Evolutionary conservation across 1,139 yeast species (phyloP).

Genomic region (Candida labiduridarum): DNA sequence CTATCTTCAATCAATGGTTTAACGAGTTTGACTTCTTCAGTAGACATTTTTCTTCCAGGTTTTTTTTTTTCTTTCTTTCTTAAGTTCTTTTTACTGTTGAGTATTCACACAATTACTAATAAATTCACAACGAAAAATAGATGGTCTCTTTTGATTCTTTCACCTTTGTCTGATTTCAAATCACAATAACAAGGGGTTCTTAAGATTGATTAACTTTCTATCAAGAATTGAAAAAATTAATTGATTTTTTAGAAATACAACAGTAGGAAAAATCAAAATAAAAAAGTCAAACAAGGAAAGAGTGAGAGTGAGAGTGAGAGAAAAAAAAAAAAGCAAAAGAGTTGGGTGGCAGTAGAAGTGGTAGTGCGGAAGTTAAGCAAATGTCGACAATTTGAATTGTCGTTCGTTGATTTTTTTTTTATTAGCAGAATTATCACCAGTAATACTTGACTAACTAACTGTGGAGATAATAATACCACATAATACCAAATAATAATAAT

Average conservation of each 20-base stretch:
- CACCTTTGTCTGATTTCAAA: conserved; percentile 3
- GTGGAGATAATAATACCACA: neutral
- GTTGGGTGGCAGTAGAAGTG: neutral
- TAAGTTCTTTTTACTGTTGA: neutral
- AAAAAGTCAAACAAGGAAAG: neutral
- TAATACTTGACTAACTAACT: neutral
- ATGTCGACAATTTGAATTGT: conserved; percentile 1
- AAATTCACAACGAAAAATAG: neutral
- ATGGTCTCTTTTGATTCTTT: neutral
- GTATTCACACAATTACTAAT: neutral
- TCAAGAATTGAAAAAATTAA: conserved; percentile 3
- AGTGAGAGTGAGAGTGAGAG: neutral
- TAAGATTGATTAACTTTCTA: conserved; percentile 3
- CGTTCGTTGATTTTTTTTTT: neutral
- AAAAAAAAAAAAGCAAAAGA: neutral
- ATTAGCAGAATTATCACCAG: neutral
- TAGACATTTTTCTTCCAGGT: conserved; percentile 10
- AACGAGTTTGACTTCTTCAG: conserved; percentile 20
- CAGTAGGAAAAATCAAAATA: neutral
- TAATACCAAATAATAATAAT: neutral
- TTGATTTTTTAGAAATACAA: neutral
- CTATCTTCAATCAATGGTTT: conserved; percentile 44
- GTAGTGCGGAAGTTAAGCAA: no score
- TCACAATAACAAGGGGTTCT: conserved; percentile 3
- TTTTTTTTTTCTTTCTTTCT: neutral